Evolutionary conservation across 78 protist genomes (phyloP).

Genomic region (Dictyostelium intermedium): DNA sequence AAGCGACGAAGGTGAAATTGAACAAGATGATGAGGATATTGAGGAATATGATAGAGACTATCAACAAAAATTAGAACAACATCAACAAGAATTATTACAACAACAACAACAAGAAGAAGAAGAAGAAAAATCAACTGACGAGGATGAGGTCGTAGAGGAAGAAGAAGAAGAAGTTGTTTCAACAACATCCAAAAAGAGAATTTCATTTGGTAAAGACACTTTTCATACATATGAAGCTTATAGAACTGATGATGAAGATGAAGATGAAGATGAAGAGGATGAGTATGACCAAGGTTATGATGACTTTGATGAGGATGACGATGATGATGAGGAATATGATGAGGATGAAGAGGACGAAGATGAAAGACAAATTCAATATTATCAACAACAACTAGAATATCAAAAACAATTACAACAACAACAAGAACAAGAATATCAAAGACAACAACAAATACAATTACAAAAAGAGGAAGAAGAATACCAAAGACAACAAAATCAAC

Average conservation of each 20-base stretch:
- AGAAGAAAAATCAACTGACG: background rate
- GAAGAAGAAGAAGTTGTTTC: background rate
- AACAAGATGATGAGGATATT: background rate
- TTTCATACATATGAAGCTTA: background rate
- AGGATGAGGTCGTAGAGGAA: background rate
- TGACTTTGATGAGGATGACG: conserved; percentile 17
- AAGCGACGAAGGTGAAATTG: conserved; percentile 22
- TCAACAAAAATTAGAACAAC: background rate
- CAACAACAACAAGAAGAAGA: background rate
- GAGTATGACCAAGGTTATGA: background rate
- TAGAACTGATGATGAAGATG: conserved; percentile 25
- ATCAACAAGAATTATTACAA: background rate
- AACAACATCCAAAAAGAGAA: conserved; percentile 34
- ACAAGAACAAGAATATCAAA: conserved; percentile 9
- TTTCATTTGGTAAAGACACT: conserved; percentile 13
- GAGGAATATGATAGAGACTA: background rate
- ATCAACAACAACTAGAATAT: background rate
- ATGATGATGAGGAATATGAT: conserved; percentile 59
- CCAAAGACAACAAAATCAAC: background rate
- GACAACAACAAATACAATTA: conserved; percentile 6
- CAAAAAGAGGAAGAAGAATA: background rate
- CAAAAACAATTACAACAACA: conserved; percentile 35
- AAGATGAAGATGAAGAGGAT: background rate
- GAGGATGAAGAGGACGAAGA: conserved; percentile 41
- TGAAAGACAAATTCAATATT: conserved; percentile 18